These are phyloP conservation scores for Fusarium tjaetaba DNA, from an alignment of 2,329 filamentous ascomycete genomes.

Conservation along the genomic window DNA sequence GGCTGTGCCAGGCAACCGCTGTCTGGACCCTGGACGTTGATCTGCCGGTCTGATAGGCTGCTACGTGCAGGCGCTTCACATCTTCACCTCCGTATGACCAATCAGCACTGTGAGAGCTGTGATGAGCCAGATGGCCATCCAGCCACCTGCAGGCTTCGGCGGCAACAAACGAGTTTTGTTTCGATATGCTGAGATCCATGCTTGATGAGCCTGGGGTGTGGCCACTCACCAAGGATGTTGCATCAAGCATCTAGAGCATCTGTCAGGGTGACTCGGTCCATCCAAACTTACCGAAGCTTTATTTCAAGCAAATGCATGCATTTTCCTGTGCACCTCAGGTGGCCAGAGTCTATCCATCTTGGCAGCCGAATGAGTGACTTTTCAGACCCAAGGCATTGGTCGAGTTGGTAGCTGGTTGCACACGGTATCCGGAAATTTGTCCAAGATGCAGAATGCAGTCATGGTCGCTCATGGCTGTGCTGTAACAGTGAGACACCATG, in stretches of 20 bases:
- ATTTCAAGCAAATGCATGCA: background rate
- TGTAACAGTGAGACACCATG: constrained; percentile 18
- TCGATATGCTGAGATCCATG: constrained; percentile 38
- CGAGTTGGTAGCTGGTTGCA: constrained; percentile 1
- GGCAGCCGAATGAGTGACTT: constrained; percentile 26
- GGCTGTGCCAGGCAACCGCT: constrained; percentile 26
- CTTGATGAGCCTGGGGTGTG: background rate
- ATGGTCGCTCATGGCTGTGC: background rate
- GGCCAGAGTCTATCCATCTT: background rate
- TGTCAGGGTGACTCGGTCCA: background rate
- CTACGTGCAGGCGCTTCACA: constrained; percentile 35
- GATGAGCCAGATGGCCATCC: constrained; percentile 47
- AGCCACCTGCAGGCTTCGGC: constrained; percentile 56
- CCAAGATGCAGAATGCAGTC: constrained; percentile 9
- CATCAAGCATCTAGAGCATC: constrained; percentile 18
- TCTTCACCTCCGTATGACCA: constrained; percentile 46
- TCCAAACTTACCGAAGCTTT: background rate
- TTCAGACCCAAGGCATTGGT: constrained; percentile 1
- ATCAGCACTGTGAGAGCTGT: constrained; percentile 50
- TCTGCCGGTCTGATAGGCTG: constrained; percentile 41
- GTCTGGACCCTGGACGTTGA: constrained; percentile 26
- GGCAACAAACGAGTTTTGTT: constrained; percentile 53
- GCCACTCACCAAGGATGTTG: constrained; percentile 21
- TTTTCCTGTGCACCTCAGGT: background rate
- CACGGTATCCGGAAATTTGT: constrained; percentile 4